Evolutionary conservation across 2,329 filamentous ascomycete species (phyloP).

Genomic region (Diplodia corticola): DNA sequence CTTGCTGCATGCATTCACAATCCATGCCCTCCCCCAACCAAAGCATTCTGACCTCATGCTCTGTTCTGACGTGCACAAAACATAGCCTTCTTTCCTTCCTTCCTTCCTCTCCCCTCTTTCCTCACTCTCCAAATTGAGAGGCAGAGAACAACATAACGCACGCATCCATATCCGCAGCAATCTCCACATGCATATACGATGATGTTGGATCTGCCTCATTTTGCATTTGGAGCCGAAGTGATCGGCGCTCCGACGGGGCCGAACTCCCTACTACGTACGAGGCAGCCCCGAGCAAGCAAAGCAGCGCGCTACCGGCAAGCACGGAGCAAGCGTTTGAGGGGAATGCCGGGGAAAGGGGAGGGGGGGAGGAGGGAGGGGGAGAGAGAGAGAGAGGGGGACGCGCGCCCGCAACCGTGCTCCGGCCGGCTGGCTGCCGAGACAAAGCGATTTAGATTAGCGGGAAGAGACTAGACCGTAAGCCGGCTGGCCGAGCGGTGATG

Average conservation of each 20-base stretch:
- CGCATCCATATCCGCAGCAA: not conserved
- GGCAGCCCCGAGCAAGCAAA: not conserved
- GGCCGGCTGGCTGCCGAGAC: not conserved
- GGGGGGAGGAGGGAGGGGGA: no score
- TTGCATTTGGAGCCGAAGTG: no score
- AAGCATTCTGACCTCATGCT: not conserved
- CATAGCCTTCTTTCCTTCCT: not conserved
- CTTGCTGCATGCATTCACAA: no score
- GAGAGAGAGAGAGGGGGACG: not conserved
- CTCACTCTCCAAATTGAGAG: no score
- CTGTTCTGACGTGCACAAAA: not conserved
- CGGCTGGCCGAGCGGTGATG: no score
- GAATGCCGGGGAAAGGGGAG: not conserved
- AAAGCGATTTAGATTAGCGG: not conserved
- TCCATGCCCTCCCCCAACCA: no score
- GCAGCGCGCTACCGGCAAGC: not conserved
- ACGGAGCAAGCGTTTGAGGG: not conserved
- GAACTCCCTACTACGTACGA: not conserved
- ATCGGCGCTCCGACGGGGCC: not conserved
- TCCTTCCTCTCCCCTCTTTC: no score
- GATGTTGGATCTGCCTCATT: not conserved
- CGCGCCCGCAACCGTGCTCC: no score
- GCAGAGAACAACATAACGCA: not conserved
- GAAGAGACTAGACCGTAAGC: no score
- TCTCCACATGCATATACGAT: not conserved